Base-by-base conservation (phyloP, 148 eudicot species). In the Persicaria maculosa region DNA sequence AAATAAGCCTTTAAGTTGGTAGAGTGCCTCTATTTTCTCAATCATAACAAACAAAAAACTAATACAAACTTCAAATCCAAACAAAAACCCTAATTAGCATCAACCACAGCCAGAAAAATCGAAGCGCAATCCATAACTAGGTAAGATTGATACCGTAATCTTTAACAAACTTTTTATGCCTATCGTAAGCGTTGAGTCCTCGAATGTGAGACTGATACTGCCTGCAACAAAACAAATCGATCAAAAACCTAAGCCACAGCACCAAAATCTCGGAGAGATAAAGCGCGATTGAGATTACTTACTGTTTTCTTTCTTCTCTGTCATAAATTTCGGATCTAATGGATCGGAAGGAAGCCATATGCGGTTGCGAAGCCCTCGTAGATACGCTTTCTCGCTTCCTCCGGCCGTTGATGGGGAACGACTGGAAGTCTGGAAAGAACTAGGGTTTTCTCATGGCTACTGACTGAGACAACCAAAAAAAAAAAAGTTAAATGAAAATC, bases 131-230 rank as follows among this genome's bases (percentile, higher is more conserved):
- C 72, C 9, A 14, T 2, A 20, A 25, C 74, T 48, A 72, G 43
- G 47, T 61, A 9, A 50, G 64, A 70, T 7, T 50, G 74, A 11
- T 46, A 88, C 96, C 93, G 67, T 89, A 91, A 76, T 91, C 92
- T 44, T 86, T 81, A 44, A 91, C 6, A 76, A 91, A 91, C 75
- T 89, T 88, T 77, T 86, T 81, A 83, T 88, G 97, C 64, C 88
- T 84, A 14, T 91, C 97, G 74, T 83, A 91, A 6, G 97, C 93
- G 74, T 89, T 89, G 77, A 91, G 93, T 14, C 93, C 93, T 77
- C 80, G 81, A 47, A 91, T 82, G 75, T 91, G 83, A 77, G 85
- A 83, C 78, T 89, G 97, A 80, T 91, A 91, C 83, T 86, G 90
- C 88, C 96, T 91, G 81, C 58, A 19, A 0, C 46, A 9, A 52